Base-by-base conservation (phyloP, 495 filamentous ascomycete species). In the Penicillium fimorum region DNA sequence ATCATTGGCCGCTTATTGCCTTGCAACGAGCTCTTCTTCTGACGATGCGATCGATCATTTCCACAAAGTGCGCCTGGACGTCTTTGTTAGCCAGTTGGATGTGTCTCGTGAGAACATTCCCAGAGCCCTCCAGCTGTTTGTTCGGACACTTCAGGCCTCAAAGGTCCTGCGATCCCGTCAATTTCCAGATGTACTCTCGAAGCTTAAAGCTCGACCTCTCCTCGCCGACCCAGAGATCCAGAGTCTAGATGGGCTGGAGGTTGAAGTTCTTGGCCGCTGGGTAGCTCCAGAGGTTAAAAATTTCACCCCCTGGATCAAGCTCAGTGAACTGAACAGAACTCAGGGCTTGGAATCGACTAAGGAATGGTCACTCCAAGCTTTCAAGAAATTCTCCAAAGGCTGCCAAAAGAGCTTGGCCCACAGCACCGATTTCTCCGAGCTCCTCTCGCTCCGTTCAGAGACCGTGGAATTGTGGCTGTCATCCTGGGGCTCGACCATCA, bases 291-390 rank as follows among this genome's bases (percentile, higher is more conserved):
- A 96, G 48, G 87, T 97, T 30, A 81, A 80, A 30, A 89, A 87
- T 48, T 97, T 95, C 70, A 95, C 86, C 0, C 95, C 94, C 0
- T 96, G 91, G 76, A 88, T 96, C 46, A 85, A 91, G 30, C 82
- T 95, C 59, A 91, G 92, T 53, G 90, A 95, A 58, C 68, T 96
- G 27, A 82, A 84, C 24, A 81, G 80, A 24, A 59, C 74, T 17
- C 82, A 91, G 55, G 86, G 86, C 0, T 77, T 82, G 27, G 81
- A 85, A 47, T 80, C 83, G 48, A 81, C 94, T 20, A 81, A 80
- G 37, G 70, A 74, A 40, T 98, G 94, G 95, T 88, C 90, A 0
- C 80, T 77, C 44, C 76, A 82, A 47, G 89, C 91, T 7, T 83
- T 91, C 33, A 74, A 81, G 11, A 76, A 78, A 3, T 80, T 95